Percentiles rank a stretch among this genome's conserved stretches.
phyloP scores from a whole-genome alignment of 352 stramenopile genomes.

The Globisporangium barbulae region DNA sequence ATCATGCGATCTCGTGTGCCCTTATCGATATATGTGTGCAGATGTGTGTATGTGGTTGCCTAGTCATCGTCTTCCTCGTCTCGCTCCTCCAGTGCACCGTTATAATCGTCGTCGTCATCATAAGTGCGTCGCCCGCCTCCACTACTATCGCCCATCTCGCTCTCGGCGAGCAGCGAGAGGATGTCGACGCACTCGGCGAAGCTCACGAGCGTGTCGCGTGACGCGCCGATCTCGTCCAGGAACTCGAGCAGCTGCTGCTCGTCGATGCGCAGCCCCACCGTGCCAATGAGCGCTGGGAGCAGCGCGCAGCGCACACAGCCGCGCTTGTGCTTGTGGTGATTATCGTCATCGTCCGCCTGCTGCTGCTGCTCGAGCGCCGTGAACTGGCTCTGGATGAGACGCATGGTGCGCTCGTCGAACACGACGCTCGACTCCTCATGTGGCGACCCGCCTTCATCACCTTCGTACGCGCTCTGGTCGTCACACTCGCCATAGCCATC shows the following conservation, averaged over 20 bases:
- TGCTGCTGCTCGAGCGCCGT: constrained; percentile 30
- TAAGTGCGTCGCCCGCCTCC: neutral
- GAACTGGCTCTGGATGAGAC: constrained; percentile 54
- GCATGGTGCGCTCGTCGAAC: constrained; percentile 61
- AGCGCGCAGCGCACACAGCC: constrained; percentile 54
- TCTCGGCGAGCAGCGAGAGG: constrained; percentile 71
- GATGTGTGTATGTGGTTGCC: neutral
- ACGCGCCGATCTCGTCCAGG: constrained; percentile 71
- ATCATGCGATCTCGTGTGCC: neutral
- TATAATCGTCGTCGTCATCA: constrained; percentile 26
- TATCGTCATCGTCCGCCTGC: constrained; percentile 9
- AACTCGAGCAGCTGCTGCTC: constrained; percentile 47
- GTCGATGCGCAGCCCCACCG: constrained; percentile 37
- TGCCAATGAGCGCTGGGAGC: constrained; percentile 39
- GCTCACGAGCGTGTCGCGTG: constrained; percentile 59
- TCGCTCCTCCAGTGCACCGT: constrained; percentile 25
- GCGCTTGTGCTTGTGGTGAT: constrained; percentile 22
- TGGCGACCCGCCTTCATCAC: neutral
- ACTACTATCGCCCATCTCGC: constrained; percentile 18
- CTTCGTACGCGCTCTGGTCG: constrained; percentile 12
- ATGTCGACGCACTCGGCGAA: constrained; percentile 89
- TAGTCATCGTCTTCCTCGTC: constrained; percentile 14
- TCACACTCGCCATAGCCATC: constrained; percentile 6
- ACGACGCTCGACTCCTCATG: constrained; percentile 33
- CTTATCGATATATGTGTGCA: neutral